These are phyloP conservation scores for Naganishia cerealis DNA, from an alignment of 1,284 basidiomycete species.

Conservation along the genomic window DNA sequence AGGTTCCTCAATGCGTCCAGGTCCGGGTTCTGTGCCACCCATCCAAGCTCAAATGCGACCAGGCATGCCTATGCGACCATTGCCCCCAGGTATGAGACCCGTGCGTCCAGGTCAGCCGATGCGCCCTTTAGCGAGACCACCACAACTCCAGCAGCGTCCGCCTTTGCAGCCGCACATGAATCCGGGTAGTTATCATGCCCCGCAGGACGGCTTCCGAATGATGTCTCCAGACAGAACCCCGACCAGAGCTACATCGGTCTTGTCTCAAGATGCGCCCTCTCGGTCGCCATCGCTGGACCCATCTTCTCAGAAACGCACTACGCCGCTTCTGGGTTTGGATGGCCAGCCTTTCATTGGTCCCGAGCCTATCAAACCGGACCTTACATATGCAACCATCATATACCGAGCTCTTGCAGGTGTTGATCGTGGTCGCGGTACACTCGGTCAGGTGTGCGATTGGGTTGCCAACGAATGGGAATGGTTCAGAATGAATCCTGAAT, in stretches of 20 bases:
- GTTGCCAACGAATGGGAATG: slow-evolving; percentile 83
- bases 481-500: slow-evolving; percentile 76
- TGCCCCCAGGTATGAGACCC: slow-evolving; percentile 14
- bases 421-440: slow-evolving; percentile 71
- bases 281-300: slow-evolving; percentile 46
- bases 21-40: slow-evolving; percentile 21
- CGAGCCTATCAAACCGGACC: slow-evolving; percentile 51
- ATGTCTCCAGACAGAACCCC: slow-evolving; percentile 15
- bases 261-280: slow-evolving; percentile 9
- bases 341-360: slow-evolving; percentile 53
- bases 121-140: slow-evolving; percentile 1
- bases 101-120: slow-evolving; percentile 12
- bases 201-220: slow-evolving; percentile 6
- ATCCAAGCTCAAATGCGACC: slow-evolving; percentile 19
- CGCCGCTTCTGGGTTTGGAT: slow-evolving; percentile 51
- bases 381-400: slow-evolving; percentile 54
- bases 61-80: slow-evolving; percentile 12
- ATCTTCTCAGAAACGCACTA: slow-evolving; percentile 50
- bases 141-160: slow-evolving; percentile 11
- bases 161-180: slow-evolving; percentile 26
- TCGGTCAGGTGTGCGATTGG: slow-evolving; percentile 90
- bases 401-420: slow-evolving; percentile 49
- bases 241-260: slow-evolving; percentile 4
- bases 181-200: slow-evolving; percentile 3
- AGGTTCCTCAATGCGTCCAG: slow-evolving; percentile 5